Base-by-base conservation (phyloP, 306 rosid species). In the Carpinus fangiana region DNA sequence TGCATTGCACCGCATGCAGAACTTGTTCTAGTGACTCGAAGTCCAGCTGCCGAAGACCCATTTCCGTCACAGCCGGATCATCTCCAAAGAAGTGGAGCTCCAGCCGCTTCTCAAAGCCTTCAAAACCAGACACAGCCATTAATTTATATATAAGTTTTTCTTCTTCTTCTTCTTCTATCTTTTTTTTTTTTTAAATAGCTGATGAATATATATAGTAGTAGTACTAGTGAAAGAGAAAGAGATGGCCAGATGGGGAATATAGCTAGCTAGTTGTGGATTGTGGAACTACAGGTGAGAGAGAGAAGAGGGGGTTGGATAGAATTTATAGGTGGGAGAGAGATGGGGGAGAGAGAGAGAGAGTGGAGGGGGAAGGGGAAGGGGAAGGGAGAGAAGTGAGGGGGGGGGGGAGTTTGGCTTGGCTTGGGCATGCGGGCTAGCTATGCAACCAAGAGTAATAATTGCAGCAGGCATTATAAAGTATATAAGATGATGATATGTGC, bases 361-460 rank as follows among this genome's bases (percentile, higher is more conserved):
- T 50, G 65, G 83, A 78, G 51, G 41, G 76, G 75, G 80, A 34
- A 57, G 50, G 65, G 47, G 69, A 72, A 28, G 64, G 38, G 73
- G 56, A 73, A 68, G 77, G 36, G 85, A 77, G 85, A 41, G 80
- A 60, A 41, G 78, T 55, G 70, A 45, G 77, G 54, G 57, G 48
- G 61, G 70, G 51, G 78, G 53, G 57, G 47, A 77, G 72, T 47
- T 77, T 59, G 83, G 87, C 65, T 88, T 74, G 75, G 82, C 74
- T 79, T 69, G 91, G 89, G 98, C 98, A 95, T 90, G 98, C 96
- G 93, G 93, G 91, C 90, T 88, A 90, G 34, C 34, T 31, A 41
- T 88, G 94, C 96, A 92, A 90, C 97, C 98, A 90, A 92, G 93
- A 85, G 85, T 90, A 89, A 95, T 95, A 78, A 95, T 95, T 90